These are phyloP conservation scores for Sonneratia caseolaris DNA, from an alignment of 345 rosid species.

Conservation along the genomic window DNA sequence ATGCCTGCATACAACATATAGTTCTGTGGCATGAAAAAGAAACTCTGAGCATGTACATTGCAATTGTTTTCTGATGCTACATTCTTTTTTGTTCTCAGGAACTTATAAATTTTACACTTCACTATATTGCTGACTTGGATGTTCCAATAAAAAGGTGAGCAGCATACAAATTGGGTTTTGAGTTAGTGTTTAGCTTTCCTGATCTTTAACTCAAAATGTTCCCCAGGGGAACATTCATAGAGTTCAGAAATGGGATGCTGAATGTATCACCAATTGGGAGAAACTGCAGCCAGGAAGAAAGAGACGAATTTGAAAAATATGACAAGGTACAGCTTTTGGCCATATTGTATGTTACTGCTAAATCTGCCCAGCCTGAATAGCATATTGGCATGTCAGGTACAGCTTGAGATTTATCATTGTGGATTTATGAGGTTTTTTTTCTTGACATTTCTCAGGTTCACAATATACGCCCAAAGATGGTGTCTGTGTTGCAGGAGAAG, in stretches of 20 bases:
- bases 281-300: conserved; percentile 99
- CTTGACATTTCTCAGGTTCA: conserved; percentile 49
- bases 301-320: conserved; percentile 89
- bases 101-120: conserved; percentile 69
- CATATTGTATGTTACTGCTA: background rate
- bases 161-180: background rate
- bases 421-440: background rate
- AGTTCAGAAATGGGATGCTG: conserved; percentile 94
- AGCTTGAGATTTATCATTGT: background rate
- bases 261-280: conserved; percentile 97
- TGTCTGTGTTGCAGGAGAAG: conserved; percentile 70
- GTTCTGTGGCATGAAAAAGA: no score
- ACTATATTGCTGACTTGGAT: conserved; percentile 92
- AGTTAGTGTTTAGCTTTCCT: background rate
- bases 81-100: conserved; percentile 49
- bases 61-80: background rate
- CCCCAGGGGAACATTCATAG: conserved; percentile 88
- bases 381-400: background rate
- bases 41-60: background rate
- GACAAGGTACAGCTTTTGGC: conserved; percentile 55
- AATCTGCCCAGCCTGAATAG: no score
- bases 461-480: conserved; percentile 76
- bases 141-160: conserved; percentile 87
- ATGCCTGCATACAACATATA: no score
- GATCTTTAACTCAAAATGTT: conserved; percentile 8